Conservation (phyloP, 164 flowering plant species). For the Piper betle region DNA sequence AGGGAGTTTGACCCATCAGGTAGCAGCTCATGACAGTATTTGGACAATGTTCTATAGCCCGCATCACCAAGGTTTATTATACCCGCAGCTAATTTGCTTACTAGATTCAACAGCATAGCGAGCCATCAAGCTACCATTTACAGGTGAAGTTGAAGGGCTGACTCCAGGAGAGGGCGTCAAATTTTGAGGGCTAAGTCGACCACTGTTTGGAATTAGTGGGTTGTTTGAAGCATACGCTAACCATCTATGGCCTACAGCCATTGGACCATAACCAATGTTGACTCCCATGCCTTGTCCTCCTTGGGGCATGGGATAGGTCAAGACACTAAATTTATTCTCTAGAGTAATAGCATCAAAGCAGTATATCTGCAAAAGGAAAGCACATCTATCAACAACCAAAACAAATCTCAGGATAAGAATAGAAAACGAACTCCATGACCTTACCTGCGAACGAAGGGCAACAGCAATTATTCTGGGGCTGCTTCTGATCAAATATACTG, state of each 20-base stretch:
- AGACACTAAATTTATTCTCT: slow-evolving; percentile 78
- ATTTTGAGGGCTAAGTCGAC: slow-evolving; percentile 80
- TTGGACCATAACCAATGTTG: slow-evolving; percentile 87
- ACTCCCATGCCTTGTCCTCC: slow-evolving; percentile 52
- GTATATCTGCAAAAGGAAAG: slow-evolving; percentile 45
- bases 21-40: slow-evolving; percentile 67
- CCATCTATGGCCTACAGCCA: slow-evolving; percentile 96
- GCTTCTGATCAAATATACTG: slow-evolving; percentile 82
- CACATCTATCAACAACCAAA: background rate
- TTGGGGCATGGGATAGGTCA: slow-evolving; percentile 76
- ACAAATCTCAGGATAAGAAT: background rate
- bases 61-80: slow-evolving; percentile 76
- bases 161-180: slow-evolving; percentile 81
- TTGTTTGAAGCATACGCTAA: slow-evolving; percentile 86
- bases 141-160: slow-evolving; percentile 89
- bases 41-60: slow-evolving; percentile 84
- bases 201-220: slow-evolving; percentile 48
- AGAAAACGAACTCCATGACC: slow-evolving; percentile 12
- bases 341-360: slow-evolving; percentile 93
- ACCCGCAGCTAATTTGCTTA: slow-evolving; percentile 82
- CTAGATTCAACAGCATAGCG: slow-evolving; percentile 97
- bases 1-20: slow-evolving; percentile 77
- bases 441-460: slow-evolving; percentile 84
- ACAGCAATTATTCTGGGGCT: slow-evolving; percentile 78
- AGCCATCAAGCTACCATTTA: slow-evolving; percentile 65